phyloP scores from a whole-genome alignment of 2,329 filamentous ascomycete species.

The Periconia sp. region DNA sequence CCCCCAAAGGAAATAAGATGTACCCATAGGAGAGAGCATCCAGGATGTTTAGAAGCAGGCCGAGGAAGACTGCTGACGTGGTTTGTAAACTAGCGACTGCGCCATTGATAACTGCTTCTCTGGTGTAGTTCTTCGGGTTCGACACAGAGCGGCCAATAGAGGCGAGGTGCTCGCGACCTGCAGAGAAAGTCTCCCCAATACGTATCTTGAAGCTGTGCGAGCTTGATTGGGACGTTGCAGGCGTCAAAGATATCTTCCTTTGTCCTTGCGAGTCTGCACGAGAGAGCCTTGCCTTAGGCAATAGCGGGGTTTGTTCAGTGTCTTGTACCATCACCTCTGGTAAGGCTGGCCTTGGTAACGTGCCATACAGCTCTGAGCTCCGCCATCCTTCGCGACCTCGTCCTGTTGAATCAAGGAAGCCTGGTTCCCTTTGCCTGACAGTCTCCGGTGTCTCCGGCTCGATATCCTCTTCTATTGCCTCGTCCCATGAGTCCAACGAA shows the following conservation, averaged over 20 bases:
- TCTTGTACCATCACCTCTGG: slow-evolving; percentile 38
- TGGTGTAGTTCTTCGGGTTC: slow-evolving; percentile 76
- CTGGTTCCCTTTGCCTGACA: slow-evolving; percentile 15
- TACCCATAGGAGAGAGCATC: slow-evolving; percentile 92
- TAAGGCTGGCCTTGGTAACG: slow-evolving; percentile 5
- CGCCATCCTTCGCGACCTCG: slow-evolving; percentile 8
- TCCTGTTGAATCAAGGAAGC: slow-evolving; percentile 32
- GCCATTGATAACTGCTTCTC: slow-evolving; percentile 67
- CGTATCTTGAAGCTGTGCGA: slow-evolving; percentile 21
- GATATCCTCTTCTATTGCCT: slow-evolving; percentile 67
- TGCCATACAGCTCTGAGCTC: slow-evolving; percentile 3
- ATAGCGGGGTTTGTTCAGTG: slow-evolving; percentile 45
- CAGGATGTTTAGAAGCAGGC: slow-evolving; percentile 87
- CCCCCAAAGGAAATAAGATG: slow-evolving; percentile 90
- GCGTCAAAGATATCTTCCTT: slow-evolving; percentile 14
- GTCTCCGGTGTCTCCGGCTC: slow-evolving; percentile 61
- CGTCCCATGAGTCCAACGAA: slow-evolving; percentile 44
- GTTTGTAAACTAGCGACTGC: slow-evolving; percentile 71
- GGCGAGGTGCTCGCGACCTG: slow-evolving; percentile 27
- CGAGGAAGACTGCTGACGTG: slow-evolving; percentile 85
- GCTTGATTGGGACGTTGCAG: slow-evolving; percentile 28
- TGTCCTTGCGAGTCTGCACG: slow-evolving; percentile 25
- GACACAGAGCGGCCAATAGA: slow-evolving; percentile 44
- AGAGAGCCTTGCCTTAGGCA: slow-evolving; percentile 41
- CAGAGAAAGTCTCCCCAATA: slow-evolving; percentile 23